Conservation (phyloP, 129 eudicot genomes). For the Logfia minima region DNA sequence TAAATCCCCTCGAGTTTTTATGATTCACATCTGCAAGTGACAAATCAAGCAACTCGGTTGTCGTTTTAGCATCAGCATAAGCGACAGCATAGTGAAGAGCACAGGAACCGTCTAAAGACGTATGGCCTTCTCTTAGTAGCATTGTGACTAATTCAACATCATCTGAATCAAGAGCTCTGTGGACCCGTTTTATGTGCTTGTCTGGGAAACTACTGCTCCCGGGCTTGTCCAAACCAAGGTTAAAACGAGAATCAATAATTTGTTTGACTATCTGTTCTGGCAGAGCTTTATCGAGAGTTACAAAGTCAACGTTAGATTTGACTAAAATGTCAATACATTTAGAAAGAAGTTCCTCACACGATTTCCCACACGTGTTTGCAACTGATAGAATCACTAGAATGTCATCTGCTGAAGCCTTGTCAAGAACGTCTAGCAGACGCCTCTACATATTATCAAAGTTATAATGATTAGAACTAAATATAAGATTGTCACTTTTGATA, state of each 20-base stretch:
- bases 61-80: slow-evolving; percentile 85
- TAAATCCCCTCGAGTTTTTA: slow-evolving; percentile 64
- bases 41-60: slow-evolving; percentile 87
- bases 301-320: slow-evolving; percentile 66
- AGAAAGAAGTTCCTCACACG: slow-evolving; percentile 52
- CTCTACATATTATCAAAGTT: slow-evolving; percentile 42
- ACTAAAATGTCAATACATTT: slow-evolving; percentile 68
- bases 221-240: slow-evolving; percentile 59
- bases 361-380: slow-evolving; percentile 65
- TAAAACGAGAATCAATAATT: slow-evolving; percentile 54
- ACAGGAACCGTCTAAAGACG: slow-evolving; percentile 76
- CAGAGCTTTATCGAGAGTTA: slow-evolving; percentile 77
- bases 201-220: slow-evolving; percentile 56
- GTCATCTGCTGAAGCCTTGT: slow-evolving; percentile 75
- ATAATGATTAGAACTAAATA: neutral
- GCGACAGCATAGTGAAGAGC: slow-evolving; percentile 98
- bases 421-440: slow-evolving; percentile 59
- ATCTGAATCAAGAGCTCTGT: slow-evolving; percentile 90
- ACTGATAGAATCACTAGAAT: slow-evolving; percentile 68
- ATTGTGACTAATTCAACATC: slow-evolving; percentile 89
- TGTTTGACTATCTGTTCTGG: slow-evolving; percentile 67
- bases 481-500: neutral
- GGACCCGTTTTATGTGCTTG: slow-evolving; percentile 91
- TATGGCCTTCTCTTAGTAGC: slow-evolving; percentile 83
- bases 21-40: slow-evolving; percentile 84